Evolutionary conservation across 495 filamentous ascomycete genomes (phyloP).

Genomic region (Podospora appendiculata): DNA sequence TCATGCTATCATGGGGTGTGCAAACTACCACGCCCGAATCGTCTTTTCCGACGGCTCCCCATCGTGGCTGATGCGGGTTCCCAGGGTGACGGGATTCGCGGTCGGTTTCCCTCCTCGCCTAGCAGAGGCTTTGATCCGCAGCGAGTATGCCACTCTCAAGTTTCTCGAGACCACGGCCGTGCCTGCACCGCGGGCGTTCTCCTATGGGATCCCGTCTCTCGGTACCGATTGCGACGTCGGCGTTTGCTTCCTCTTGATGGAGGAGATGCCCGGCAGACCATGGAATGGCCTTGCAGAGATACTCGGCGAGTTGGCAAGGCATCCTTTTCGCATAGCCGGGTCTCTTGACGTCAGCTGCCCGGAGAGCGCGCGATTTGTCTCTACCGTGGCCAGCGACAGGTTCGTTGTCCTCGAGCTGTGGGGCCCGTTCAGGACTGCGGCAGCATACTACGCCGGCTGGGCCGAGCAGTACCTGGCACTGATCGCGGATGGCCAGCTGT

Average conservation of each 20-base stretch:
- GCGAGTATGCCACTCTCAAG: conserved; percentile 6
- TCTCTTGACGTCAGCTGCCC: neutral
- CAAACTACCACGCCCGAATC: conserved; percentile 4
- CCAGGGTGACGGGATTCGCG: neutral
- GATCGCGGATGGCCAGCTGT: neutral
- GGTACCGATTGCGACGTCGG: neutral
- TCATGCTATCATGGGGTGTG: neutral
- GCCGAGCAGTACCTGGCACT: conserved; percentile 1
- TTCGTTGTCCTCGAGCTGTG: neutral
- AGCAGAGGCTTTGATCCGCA: neutral
- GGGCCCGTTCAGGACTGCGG: neutral
- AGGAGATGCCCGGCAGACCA: neutral
- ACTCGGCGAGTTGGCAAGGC: neutral
- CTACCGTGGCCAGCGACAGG: conserved; percentile 1
- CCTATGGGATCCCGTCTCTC: neutral
- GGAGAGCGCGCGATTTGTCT: neutral
- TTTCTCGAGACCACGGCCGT: conserved; percentile 4
- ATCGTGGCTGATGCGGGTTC: neutral
- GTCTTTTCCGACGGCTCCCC: neutral
- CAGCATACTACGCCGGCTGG: neutral
- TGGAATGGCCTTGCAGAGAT: conserved; percentile 1
- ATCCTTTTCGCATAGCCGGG: neutral
- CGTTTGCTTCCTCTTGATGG: conserved; percentile 1
- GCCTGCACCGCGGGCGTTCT: neutral
- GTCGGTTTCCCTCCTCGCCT: neutral